These are phyloP conservation scores for Candida dubliniensis DNA, from an alignment of 1,139 yeast genomes.

Conservation along the genomic window DNA sequence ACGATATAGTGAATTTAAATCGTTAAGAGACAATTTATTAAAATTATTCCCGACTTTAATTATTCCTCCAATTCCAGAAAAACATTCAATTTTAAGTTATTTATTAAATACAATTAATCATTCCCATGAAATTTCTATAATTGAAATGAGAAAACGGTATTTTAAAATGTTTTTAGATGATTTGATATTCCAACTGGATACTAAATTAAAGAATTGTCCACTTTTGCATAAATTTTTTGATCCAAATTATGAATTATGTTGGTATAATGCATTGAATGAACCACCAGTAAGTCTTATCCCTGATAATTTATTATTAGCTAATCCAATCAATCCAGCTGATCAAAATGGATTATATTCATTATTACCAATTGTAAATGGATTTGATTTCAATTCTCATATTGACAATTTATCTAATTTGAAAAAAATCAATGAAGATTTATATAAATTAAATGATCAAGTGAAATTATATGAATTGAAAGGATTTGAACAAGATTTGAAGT, in stretches of 20 bases:
- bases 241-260: conserved; percentile 49
- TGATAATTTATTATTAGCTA: conserved; percentile 39
- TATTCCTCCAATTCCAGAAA: conserved; percentile 60
- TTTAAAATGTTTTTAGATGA: conserved; percentile 41
- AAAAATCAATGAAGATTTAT: conserved; percentile 39
- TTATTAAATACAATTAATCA: conserved; percentile 41
- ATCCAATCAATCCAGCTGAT: conserved; percentile 47
- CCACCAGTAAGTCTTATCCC: conserved; percentile 47
- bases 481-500: conserved; percentile 20
- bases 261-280: conserved; percentile 49
- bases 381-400: conserved; percentile 31
- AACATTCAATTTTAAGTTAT: conserved; percentile 49
- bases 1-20: conserved; percentile 56
- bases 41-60: conserved; percentile 51
- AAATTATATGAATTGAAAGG: conserved; percentile 32
- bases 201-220: conserved; percentile 28
- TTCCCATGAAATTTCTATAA: conserved; percentile 37
- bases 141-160: conserved; percentile 44
- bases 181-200: conserved; percentile 30
- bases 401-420: conserved; percentile 36
- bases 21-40: conserved; percentile 45
- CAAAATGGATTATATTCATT: conserved; percentile 47
- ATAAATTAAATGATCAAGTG: conserved; percentile 36
- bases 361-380: conserved; percentile 40
- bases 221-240: conserved; percentile 46